Conservation (phyloP, 2,329 filamentous ascomycete species). For the Fusarium mexicanum region DNA sequence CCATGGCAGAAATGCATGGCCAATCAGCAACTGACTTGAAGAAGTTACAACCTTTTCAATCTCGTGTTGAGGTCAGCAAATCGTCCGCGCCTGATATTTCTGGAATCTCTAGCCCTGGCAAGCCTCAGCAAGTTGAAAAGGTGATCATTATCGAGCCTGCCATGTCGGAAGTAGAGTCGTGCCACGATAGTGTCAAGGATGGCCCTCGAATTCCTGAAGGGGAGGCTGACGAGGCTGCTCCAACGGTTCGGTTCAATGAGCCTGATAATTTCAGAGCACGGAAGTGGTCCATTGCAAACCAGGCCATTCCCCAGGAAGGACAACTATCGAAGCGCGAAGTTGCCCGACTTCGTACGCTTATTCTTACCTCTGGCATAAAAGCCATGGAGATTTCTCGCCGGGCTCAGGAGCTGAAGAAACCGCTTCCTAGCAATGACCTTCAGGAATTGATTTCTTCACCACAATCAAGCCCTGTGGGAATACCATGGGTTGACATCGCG, state of each 20-base stretch:
- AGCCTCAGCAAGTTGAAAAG: slow-evolving; percentile 43
- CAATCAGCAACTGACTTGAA: slow-evolving; percentile 23
- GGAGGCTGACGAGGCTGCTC: slow-evolving; percentile 48
- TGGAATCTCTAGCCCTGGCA: slow-evolving; percentile 51
- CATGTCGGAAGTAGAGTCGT: slow-evolving; percentile 52
- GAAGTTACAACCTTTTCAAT: slow-evolving; percentile 48
- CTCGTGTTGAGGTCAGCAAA: slow-evolving; percentile 59
- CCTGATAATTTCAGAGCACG: slow-evolving; percentile 44
- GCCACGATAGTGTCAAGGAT: slow-evolving; percentile 43
- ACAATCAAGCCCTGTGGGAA: slow-evolving; percentile 33
- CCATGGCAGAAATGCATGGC: slow-evolving; percentile 44
- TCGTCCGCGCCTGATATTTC: slow-evolving; percentile 60
- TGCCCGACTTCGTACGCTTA: slow-evolving; percentile 77
- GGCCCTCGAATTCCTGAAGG: slow-evolving; percentile 48
- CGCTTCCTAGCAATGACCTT: slow-evolving; percentile 43
- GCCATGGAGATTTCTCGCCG: slow-evolving; percentile 81
- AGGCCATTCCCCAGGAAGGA: slow-evolving; percentile 48
- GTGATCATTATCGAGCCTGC: slow-evolving; percentile 45
- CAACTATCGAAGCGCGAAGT: slow-evolving; percentile 75
- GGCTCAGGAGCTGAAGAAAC: slow-evolving; percentile 60
- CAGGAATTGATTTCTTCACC: slow-evolving; percentile 34
- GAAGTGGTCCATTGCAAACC: slow-evolving; percentile 64
- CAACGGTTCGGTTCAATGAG: slow-evolving; percentile 41
- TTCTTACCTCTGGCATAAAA: slow-evolving; percentile 89
- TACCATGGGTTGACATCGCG: slow-evolving; percentile 57